Evolutionary conservation across 306 rosid species (phyloP), one percentile per base, ranked within the genome.

Genomic region (Cicer pinnatifidum): DNA sequence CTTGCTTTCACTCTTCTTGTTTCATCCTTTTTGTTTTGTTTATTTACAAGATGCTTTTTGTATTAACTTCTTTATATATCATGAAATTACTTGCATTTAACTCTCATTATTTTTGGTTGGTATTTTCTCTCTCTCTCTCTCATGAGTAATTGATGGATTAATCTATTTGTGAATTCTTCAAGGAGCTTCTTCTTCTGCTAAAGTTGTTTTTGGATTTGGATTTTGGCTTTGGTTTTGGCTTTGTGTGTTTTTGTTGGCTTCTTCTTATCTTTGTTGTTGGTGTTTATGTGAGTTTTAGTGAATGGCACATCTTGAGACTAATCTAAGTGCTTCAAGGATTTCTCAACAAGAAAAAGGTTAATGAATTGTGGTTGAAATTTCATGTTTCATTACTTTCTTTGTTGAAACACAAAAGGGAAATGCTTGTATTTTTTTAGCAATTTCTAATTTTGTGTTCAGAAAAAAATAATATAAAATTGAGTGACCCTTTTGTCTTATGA

Each of bases 261-360:
- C 46, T 40, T 17, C 53, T 40, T 63, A 16, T 38, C 6, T 40
- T 54, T 54, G 65, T 54, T 67, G 67, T 52, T 37, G 64, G 33
- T 23, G 33, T 2, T 23, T 23, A 3, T 23, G 33, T 23, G 33
- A 23, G 33, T 23, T 4, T 15, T 20, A 33, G 59, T 80, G 82
- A 75, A 93, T 89, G 98, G 91, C 94, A 66, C 83, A 84, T 80
- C 82, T 73, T 4, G 82, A 84, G 52, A 67, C 82, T 80, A 79
- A 74, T 69, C 83, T 11, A 9, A 39, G 43, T 16, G 83, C 17
- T 44, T 85, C 86, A 38, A 76, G 82, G 23, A 56, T 20, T 85
- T 75, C 70, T 81, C 81, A 73, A 35, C 71, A 69, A 45, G 82
- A 78, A 69, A 77, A 83, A 82, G 90, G 95, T 87, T 67, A 87